Percentiles rank a stretch among this genome's conserved stretches.
These are phyloP conservation scores for Trichosporon sp. DNA, from an alignment of 1,284 basidiomycete genomes.

Conservation along the genomic window DNA sequence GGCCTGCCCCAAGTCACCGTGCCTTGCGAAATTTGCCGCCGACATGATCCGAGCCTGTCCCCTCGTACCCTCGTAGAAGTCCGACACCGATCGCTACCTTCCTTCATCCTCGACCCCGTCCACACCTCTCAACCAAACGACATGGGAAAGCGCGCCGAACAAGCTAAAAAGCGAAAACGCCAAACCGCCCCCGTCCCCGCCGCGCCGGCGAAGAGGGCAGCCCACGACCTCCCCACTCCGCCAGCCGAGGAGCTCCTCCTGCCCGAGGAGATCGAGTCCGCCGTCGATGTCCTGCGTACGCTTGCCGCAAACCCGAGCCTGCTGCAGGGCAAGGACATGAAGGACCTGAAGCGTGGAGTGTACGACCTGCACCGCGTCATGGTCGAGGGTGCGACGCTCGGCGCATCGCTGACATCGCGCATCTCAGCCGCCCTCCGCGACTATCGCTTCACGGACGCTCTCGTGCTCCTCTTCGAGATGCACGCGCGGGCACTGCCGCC, in stretches of 20 bases:
- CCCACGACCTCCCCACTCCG: constrained; percentile 6
- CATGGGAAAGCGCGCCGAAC: constrained; percentile 41
- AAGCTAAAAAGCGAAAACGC: constrained; percentile 35
- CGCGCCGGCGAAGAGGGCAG: background rate
- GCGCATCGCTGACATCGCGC: constrained; percentile 59
- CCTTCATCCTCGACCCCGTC: too few species aligned
- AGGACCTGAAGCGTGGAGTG: constrained; percentile 52
- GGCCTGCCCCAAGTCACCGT: background rate
- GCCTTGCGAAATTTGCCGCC: background rate
- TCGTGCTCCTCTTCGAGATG: constrained; percentile 63
- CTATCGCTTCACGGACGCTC: constrained; percentile 58
- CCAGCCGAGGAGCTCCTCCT: constrained; percentile 37
- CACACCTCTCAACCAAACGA: background rate
- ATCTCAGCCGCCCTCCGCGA: constrained; percentile 61
- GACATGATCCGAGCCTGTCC: background rate
- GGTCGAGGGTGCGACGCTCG: constrained; percentile 50
- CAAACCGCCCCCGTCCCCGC: constrained; percentile 22
- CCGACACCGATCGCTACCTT: background rate
- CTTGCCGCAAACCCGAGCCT: constrained; percentile 48
- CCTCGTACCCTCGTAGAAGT: background rate
- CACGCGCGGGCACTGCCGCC: constrained; percentile 60
- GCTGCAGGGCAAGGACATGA: constrained; percentile 46
- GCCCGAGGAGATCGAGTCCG: constrained; percentile 49
- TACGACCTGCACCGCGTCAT: constrained; percentile 52
- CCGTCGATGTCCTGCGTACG: constrained; percentile 47